These are phyloP conservation scores for Paramecium caudatum DNA, from an alignment of 73 alveolate genomes.

Conservation along the genomic window DNA sequence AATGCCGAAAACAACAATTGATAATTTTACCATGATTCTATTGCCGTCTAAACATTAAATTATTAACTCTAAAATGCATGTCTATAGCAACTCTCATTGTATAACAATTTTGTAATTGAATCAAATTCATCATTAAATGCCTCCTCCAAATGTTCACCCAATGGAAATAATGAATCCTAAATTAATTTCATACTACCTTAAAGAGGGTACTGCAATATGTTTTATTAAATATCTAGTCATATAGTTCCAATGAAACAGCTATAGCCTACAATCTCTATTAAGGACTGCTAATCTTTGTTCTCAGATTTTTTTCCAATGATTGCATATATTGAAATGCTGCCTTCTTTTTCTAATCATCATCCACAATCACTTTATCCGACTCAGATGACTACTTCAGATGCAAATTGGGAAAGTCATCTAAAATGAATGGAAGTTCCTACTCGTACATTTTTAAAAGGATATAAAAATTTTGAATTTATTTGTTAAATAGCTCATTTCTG, in stretches of 20 bases:
- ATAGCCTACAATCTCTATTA: not conserved
- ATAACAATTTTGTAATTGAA: conserved; percentile 7
- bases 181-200: not conserved
- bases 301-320: conserved; percentile 25
- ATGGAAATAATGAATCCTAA: conserved; percentile 15
- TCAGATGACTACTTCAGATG: conserved; percentile 19
- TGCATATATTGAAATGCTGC: conserved; percentile 39
- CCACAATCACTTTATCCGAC: conserved; percentile 8
- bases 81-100: conserved; percentile 51
- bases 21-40: conserved; percentile 59
- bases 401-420: conserved; percentile 59
- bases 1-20: not conserved
- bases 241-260: conserved; percentile 3
- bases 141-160: conserved; percentile 36
- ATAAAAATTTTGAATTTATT: not conserved
- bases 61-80: conserved; percentile 37
- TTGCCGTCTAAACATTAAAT: not conserved
- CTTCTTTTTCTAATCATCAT: conserved; percentile 14
- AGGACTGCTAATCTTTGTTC: conserved; percentile 34
- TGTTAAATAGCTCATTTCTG: conserved; percentile 46
- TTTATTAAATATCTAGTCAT: conserved; percentile 21
- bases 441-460: conserved; percentile 48
- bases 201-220: conserved; percentile 52
- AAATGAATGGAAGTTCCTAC: conserved; percentile 31
- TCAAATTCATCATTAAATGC: conserved; percentile 56